A percentile compares a stretch with the other conserved stretches of the same genome.
These are phyloP conservation scores for Ophiostoma montium DNA, from an alignment of 2,329 filamentous ascomycete species.

Conservation along the genomic window DNA sequence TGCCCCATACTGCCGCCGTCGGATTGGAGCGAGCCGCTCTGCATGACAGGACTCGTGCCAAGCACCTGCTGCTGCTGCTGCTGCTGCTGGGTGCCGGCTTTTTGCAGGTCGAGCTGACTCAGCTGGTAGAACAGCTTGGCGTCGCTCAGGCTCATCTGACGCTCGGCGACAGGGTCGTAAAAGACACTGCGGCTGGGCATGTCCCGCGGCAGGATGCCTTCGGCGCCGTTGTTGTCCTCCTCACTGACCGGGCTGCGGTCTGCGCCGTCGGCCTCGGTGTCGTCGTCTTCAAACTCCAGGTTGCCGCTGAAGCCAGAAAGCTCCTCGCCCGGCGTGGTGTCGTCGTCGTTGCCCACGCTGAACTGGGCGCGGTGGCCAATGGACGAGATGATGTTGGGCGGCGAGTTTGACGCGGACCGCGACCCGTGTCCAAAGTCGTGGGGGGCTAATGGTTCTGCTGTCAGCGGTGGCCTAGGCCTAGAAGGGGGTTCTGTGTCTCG, in stretches of 20 bases:
- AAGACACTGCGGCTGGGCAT: conserved; percentile 63
- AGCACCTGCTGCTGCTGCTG: conserved; percentile 21
- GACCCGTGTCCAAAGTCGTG: conserved; percentile 2
- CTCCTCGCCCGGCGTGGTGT: conserved; percentile 1
- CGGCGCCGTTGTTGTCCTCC: conserved; percentile 26
- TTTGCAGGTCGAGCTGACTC: conserved; percentile 51
- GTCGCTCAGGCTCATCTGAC: conserved; percentile 85
- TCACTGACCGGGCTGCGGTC: neutral
- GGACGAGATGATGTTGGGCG: neutral
- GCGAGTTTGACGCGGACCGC: conserved; percentile 10
- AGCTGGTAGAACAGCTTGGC: conserved; percentile 93
- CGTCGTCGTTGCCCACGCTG: neutral
- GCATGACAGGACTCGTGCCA: conserved; percentile 31
- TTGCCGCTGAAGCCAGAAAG: neutral
- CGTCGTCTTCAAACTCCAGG: neutral
- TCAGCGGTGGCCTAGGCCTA: too few relatives aligned
- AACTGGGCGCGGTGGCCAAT: neutral
- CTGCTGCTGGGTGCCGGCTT: conserved; percentile 19
- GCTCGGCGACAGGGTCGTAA: conserved; percentile 87
- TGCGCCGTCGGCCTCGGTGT: neutral
- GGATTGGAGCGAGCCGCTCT: conserved; percentile 2
- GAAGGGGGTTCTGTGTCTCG: too few relatives aligned
- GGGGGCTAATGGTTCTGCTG: neutral
- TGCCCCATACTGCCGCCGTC: neutral
- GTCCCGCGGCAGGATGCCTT: conserved; percentile 48